A percentile compares a stretch with the other conserved stretches of the same genome.
phyloP scores from a whole-genome alignment of 169 alveolate species.

The Sarcocystis neurona region DNA sequence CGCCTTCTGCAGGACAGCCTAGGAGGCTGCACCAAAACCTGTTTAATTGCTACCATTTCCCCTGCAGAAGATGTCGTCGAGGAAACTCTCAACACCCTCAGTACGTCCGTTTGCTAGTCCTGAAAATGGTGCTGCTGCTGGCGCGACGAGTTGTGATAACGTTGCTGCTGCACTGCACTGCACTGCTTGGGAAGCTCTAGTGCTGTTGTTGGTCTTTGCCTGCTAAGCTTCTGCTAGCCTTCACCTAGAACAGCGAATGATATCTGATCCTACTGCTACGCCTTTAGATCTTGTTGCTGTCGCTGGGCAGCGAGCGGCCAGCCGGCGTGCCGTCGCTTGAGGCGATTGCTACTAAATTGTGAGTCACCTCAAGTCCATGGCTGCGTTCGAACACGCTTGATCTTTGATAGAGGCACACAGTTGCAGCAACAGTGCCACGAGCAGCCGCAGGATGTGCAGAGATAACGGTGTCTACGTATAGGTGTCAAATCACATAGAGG shows the following conservation, averaged over 20 bases:
- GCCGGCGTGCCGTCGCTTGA: too few species aligned
- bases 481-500: too few species aligned
- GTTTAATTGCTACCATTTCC: conserved; percentile 89
- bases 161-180: background rate
- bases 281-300: background rate
- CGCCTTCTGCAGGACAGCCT: conserved; percentile 85
- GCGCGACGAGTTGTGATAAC: background rate
- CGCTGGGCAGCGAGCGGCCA: too few species aligned
- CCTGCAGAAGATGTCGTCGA: conserved; percentile 92
- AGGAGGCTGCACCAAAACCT: conserved; percentile 92
- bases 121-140: background rate
- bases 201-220: background rate
- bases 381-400: too few species aligned
- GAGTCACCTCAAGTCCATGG: too few species aligned
- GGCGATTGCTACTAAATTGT: too few species aligned
- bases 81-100: conserved; percentile 88
- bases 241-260: background rate
- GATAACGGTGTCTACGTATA: too few species aligned
- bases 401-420: too few species aligned
- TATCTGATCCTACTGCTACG: background rate
- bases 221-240: background rate
- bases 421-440: too few species aligned
- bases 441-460: too few species aligned
- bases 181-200: background rate
- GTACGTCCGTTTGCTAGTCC: conserved; percentile 49